A percentile compares a stretch with the other conserved stretches of the same genome.
These are phyloP conservation scores for Crithidia thermophila DNA, from an alignment of 208 protist genomes.

Conservation along the genomic window DNA sequence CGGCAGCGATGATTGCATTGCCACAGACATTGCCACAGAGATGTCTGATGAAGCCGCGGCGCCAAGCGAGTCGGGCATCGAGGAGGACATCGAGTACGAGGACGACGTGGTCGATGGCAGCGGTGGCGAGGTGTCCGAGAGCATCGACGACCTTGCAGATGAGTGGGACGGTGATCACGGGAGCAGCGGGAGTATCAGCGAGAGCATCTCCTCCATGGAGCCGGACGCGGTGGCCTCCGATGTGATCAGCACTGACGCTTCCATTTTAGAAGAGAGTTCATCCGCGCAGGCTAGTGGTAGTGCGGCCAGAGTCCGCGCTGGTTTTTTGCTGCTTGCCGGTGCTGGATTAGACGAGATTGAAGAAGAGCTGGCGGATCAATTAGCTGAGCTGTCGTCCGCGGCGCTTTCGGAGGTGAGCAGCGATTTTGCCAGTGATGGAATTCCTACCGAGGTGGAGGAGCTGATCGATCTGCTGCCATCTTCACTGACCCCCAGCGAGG, in stretches of 20 bases:
- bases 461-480: slow-evolving; percentile 29
- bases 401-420: not conserved
- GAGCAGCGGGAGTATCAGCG: slow-evolving; percentile 2
- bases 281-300: not conserved
- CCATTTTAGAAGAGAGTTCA: slow-evolving; percentile 6
- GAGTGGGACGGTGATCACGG: not conserved
- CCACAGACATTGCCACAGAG: slow-evolving; percentile 20
- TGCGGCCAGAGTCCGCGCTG: not conserved
- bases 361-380: slow-evolving; percentile 23
- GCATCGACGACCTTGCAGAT: slow-evolving; percentile 29
- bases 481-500: slow-evolving; percentile 28
- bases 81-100: slow-evolving; percentile 60
- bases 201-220: slow-evolving; percentile 1
- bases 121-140: slow-evolving; percentile 19
- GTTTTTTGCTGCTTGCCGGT: not conserved
- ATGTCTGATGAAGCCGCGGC: not conserved
- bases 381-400: slow-evolving; percentile 26
- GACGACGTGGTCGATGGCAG: slow-evolving; percentile 19
- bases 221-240: not conserved
- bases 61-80: slow-evolving; percentile 7
- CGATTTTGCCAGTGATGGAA: too few relatives aligned
- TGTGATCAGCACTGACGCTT: not conserved
- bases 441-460: slow-evolving; percentile 32
- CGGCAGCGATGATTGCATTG: slow-evolving; percentile 2
- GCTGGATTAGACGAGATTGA: slow-evolving; percentile 31